A percentile compares a stretch with the other conserved stretches of the same genome.
Evolutionary conservation across 768 basidiomycete species (phyloP).

Genomic region (Lepiota venenata): DNA sequence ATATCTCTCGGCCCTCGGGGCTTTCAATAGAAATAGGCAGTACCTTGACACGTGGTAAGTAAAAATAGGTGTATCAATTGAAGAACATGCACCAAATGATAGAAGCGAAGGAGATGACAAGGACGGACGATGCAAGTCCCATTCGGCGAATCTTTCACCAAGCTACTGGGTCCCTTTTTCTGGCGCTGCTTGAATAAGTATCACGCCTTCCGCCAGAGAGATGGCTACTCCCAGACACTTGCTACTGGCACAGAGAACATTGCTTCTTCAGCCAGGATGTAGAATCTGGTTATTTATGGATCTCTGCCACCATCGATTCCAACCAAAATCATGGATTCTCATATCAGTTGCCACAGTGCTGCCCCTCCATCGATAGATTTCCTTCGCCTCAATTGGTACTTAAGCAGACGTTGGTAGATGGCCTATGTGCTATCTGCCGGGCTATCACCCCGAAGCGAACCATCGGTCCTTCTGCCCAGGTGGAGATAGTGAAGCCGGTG

Average conservation of each 20-base stretch:
- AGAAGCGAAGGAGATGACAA: background rate
- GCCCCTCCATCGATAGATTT: too few species aligned
- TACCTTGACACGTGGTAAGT: background rate
- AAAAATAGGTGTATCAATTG: slow-evolving; percentile 5
- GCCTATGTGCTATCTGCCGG: too few species aligned
- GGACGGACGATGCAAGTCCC: background rate
- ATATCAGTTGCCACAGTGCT: too few species aligned
- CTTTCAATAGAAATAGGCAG: too few species aligned
- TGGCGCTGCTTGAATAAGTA: background rate
- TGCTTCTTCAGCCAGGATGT: too few species aligned
- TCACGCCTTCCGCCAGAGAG: background rate
- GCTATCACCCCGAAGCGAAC: too few species aligned
- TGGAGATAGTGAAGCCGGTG: too few species aligned
- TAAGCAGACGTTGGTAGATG: background rate
- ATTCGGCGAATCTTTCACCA: slow-evolving; percentile 4
- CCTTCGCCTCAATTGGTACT: background rate
- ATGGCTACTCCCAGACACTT: background rate
- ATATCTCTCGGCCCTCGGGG: background rate
- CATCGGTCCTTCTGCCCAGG: too few species aligned
- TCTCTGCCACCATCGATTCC: too few species aligned
- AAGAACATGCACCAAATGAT: slow-evolving; percentile 1
- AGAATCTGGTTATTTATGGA: too few species aligned
- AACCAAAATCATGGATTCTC: too few species aligned
- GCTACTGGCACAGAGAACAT: background rate
- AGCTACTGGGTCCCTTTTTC: background rate